Base-by-base conservation (phyloP, 345 rosid genomes). In the Rhodamnia argentea region DNA sequence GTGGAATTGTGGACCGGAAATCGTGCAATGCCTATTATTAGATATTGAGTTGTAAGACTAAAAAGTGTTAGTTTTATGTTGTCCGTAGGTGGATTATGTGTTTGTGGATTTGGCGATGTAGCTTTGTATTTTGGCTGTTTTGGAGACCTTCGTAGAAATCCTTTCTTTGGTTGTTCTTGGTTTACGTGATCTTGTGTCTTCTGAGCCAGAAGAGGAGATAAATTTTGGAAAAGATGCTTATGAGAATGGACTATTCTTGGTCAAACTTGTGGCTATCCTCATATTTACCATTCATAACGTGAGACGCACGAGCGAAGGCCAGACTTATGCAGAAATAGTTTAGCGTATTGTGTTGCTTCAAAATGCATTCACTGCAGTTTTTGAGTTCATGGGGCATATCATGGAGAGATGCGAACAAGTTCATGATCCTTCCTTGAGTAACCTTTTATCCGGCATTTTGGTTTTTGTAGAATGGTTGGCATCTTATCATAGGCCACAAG, bases 121-220 rank as follows among this genome's bases (percentile, higher is more conserved):
- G 42, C 5, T 40, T 40, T 40, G 42, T 3, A 40, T 40, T 40
- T 40, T 3, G 42, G 42, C 3, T 40, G 42, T 40, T 40, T 86
- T 94, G 93, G 99, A 97, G 94, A 96, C 95, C 74, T 97, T 97
- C 90, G 85, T 91, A 10, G 96, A 96, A 89, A 94, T 95, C 85
- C 96, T 96, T 56, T 86, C 90, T 78, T 88, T 87, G 56, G 95
- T 94, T 78, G 94, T 92, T 91, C 88, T 62, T 87, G 94, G 93
- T 85, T 91, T 96, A 62, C 76, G 88, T 85, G 94, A 93, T 85
- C 94, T 97, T 85, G 92, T 97, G 76, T 91, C 98, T 84, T 90
- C 92, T n/a, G 95, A 96, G 53, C 89, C 90, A 70, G 91, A 87
- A 81, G 98, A 94, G 88, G 92, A 88, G 88, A 89, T 92, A 87